Conservation (phyloP, 108 stramenopile species). For the Cyclotella kingstonii region DNA sequence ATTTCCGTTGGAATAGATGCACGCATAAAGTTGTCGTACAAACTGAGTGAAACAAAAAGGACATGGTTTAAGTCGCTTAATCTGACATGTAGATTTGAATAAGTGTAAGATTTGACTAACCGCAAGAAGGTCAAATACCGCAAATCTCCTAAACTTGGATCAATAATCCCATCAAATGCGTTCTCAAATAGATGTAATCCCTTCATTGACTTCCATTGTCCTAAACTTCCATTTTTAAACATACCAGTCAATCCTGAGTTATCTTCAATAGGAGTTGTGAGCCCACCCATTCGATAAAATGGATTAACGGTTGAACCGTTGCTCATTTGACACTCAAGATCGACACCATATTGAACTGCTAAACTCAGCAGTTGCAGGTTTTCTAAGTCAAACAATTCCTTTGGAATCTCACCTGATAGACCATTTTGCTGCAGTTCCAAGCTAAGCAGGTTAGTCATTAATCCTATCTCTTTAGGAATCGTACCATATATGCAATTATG, state of each 20-base stretch:
- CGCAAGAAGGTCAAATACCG: not conserved
- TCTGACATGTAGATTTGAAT: constrained; percentile 26
- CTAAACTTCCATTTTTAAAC: not conserved
- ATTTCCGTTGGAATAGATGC: constrained; percentile 47
- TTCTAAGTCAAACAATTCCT: constrained; percentile 3
- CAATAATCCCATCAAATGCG: constrained; percentile 46
- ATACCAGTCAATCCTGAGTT: constrained; percentile 8
- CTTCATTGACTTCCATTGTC: constrained; percentile 25
- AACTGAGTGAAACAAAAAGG: constrained; percentile 31
- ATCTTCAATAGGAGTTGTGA: not conserved
- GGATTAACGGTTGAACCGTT: constrained; percentile 8
- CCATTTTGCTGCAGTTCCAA: not conserved
- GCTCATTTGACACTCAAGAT: constrained; percentile 6
- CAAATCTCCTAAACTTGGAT: constrained; percentile 45
- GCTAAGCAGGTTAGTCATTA: not conserved
- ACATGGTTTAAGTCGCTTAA: constrained; percentile 41
- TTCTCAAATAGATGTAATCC: constrained; percentile 43
- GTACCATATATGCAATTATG: constrained; percentile 8
- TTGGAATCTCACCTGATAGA: not conserved
- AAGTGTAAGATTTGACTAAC: constrained; percentile 6
- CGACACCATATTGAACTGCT: constrained; percentile 10
- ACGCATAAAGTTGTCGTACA: constrained; percentile 40
- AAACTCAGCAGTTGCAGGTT: constrained; percentile 21
- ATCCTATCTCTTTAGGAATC: not conserved
- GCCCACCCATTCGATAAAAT: constrained; percentile 9